phyloP scores from a whole-genome alignment of 2,329 filamentous ascomycete genomes.

The Conoideocrella luteorostrata region DNA sequence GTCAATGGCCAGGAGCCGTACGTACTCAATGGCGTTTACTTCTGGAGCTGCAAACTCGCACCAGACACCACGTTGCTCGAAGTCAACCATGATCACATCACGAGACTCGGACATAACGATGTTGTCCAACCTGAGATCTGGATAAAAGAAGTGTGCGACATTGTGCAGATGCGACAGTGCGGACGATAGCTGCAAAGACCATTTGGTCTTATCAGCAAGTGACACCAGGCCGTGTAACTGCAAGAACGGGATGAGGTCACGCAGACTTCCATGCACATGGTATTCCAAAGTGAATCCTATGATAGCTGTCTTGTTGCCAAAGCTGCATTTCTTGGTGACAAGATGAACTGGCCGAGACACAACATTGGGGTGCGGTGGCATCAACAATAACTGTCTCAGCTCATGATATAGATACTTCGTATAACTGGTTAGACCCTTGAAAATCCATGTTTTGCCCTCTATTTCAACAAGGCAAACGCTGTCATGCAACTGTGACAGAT shows the following conservation, averaged over 20 bases:
- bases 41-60: constrained; percentile 56
- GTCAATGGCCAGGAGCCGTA: constrained; percentile 46
- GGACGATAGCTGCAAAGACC: constrained; percentile 46
- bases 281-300: constrained; percentile 52
- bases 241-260: constrained; percentile 47
- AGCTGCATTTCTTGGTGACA: constrained; percentile 48
- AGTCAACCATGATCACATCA: constrained; percentile 52
- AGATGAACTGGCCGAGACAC: constrained; percentile 46
- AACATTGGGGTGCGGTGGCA: constrained; percentile 46
- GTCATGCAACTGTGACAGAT: constrained; percentile 50
- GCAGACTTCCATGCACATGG: constrained; percentile 47
- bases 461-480: constrained; percentile 50
- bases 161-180: constrained; percentile 45
- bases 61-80: constrained; percentile 58
- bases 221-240: constrained; percentile 38
- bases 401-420: constrained; percentile 58
- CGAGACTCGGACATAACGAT: constrained; percentile 42
- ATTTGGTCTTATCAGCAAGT: constrained; percentile 41
- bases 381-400: constrained; percentile 46
- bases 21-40: constrained; percentile 52
- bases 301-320: constrained; percentile 49
- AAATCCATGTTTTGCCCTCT: constrained; percentile 37
- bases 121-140: constrained; percentile 55
- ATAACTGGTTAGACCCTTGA: constrained; percentile 52
- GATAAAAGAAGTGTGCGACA: constrained; percentile 43